Base-by-base conservation (phyloP, 1,284 basidiomycete species). In the Termitomyces sp. region DNA sequence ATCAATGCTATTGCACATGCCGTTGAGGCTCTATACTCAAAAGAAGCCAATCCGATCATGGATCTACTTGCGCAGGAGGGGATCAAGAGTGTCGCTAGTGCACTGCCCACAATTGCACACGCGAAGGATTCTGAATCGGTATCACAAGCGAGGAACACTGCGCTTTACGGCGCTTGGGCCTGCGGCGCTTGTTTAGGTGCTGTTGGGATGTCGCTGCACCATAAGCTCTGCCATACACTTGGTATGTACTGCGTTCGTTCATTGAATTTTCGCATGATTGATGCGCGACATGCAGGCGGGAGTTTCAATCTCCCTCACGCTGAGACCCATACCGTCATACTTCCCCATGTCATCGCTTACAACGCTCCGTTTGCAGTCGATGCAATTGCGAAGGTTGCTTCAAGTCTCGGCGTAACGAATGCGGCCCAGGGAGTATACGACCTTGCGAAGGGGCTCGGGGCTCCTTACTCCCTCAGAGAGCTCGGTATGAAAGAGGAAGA, bases 1-100 rank as follows among this genome's bases (percentile, higher is more conserved):
- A 62, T 78, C 45, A 78, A 78, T 60, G 75, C 76, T 10, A 73
- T 78, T 55, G 76, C 75, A 0, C 76, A 78, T 59, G 70, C 73
- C 3, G 69, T 75, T 34, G 74, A 77, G 56, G 74, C 73, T 0
- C 61, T 76, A 7, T 76, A 74, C 64, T 67, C 72, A 5, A 57
- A 64, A 47, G 69, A 73, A 21, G 64, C 68, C 10, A 78, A 76
- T 60, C 76, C 76, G 0, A 67, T 78, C 54, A 71, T 69, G 33
- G 70, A 72, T 54, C 64, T 68, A 31, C 67, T 76, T 44, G 76
- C 75, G 3, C 65, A 72, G 42, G 67, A 73, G 48, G 76, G 75
- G 24, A 73, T 77, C 34, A 58, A 64, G 5, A 66, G 65, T 40
- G 65, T 78, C 43, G 67, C 70, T 3, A 58, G 59, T 21, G 66